These are phyloP conservation scores for Thraustochytrium striatum DNA, from an alignment of 352 stramenopile genomes.

Conservation along the genomic window DNA sequence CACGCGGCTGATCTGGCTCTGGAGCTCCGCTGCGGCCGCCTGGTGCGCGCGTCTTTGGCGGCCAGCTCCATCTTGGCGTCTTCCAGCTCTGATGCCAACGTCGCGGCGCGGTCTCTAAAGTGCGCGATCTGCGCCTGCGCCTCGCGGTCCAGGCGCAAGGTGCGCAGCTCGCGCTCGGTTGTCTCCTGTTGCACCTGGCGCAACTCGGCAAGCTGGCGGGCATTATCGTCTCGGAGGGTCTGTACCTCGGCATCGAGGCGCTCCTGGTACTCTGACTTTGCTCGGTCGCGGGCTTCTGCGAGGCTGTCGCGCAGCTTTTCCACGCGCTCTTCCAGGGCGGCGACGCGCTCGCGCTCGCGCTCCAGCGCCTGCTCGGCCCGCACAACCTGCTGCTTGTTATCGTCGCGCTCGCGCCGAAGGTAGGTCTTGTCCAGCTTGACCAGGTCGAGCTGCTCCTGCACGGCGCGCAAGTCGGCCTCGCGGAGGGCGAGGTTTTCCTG, in stretches of 20 bases:
- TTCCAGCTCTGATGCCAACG: neutral
- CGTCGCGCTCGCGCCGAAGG: constrained; percentile 1
- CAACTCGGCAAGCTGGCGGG: constrained; percentile 8
- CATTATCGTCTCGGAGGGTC: neutral
- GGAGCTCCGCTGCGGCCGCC: neutral
- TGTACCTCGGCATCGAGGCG: neutral
- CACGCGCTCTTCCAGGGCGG: neutral
- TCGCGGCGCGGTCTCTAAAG: neutral
- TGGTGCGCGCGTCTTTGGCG: constrained; percentile 5
- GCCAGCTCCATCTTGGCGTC: constrained; percentile 12
- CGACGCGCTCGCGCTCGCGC: neutral
- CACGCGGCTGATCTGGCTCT: neutral
- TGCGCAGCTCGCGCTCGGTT: neutral
- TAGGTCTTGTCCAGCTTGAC: constrained; percentile 36
- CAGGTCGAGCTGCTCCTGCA: neutral
- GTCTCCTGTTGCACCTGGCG: too few species aligned
- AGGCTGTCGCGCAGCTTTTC: constrained; percentile 3
- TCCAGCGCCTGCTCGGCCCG: neutral
- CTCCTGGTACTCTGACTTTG: constrained; percentile 30
- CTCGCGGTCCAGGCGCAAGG: constrained; percentile 1
- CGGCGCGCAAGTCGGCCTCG: neutral
- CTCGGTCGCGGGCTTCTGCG: neutral
- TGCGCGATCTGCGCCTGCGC: neutral
- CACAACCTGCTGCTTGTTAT: neutral
- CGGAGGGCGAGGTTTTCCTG: constrained; percentile 10